Base-by-base conservation (phyloP, 2,329 filamentous ascomycete genomes). In the Clonostachys rhizophaga region DNA sequence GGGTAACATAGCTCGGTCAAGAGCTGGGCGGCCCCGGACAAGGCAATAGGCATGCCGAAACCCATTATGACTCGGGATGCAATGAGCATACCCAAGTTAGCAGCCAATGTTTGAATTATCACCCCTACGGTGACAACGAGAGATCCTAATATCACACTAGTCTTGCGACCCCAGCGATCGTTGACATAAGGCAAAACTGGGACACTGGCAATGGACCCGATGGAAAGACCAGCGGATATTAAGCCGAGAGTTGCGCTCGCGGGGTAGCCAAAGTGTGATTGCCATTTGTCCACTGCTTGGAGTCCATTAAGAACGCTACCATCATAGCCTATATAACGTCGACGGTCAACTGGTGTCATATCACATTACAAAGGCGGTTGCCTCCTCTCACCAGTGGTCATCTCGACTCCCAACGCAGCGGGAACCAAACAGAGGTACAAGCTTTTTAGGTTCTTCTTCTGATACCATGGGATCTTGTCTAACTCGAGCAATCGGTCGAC, bases 1-100 rank as follows among this genome's bases (percentile, higher is more conserved):
- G 79, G 79, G 57, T 83, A 75, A 4, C 71, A 74, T 11, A 84
- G 64, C 58, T 84, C 81, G 55, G 77, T 79, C 30, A 84, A 77
- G 42, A 83, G 62, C 6, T 76, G 70, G 1, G 79, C 79, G 6
- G 74, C 79, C 6, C 76, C 75, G 47, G 83, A 74, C 54, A 83
- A 83, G 52, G 72, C 76, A 42, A 75, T 78, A 0, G 75, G 74
- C 49, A 83, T 82, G 18, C 79, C 78, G 40, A 79, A 76, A 16
- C 79, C 79, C 33, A 82, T 71, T 18, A 82, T 62, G 49, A 78
- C 68, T 48, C 78, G 75, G 17, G 78, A 68, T 30, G 79, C 64
- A 51, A 81, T 74, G 55, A 79, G 82, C 77, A 81, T 81, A 34
- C 62, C 71, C 33, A 66, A 69, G 17, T 49, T 43, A n/a, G 24